phyloP scores from a whole-genome alignment of 139 green algal genomes.

The Coccomyxa sp. region DNA sequence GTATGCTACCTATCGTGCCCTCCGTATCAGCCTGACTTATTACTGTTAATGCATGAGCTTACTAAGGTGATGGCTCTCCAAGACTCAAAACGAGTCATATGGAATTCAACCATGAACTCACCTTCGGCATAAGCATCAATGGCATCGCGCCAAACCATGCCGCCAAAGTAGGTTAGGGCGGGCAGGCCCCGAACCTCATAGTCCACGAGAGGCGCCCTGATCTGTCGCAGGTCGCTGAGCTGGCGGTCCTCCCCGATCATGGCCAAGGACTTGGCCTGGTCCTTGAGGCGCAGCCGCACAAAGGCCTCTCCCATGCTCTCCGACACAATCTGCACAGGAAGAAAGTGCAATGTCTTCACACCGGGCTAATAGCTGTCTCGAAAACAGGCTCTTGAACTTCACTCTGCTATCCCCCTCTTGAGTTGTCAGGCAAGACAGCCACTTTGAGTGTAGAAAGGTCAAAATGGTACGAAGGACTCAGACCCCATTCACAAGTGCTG shows the following conservation, averaged over 20 bases:
- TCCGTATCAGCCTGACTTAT: too few species aligned
- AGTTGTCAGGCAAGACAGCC: too few species aligned
- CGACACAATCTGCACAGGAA: conserved; percentile 55
- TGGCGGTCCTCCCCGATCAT: conserved; percentile 61
- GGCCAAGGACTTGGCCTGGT: conserved; percentile 80
- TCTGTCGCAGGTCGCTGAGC: conserved; percentile 53
- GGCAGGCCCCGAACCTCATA: conserved; percentile 88
- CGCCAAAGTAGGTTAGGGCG: conserved; percentile 82
- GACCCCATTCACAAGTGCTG: too few species aligned
- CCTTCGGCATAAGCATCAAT: conserved; percentile 23
- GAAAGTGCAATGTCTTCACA: too few species aligned
- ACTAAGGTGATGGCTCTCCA: too few species aligned
- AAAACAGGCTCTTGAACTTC: neutral
- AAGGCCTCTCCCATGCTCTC: conserved; percentile 53
- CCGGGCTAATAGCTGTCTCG: neutral
- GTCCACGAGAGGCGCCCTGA: conserved; percentile 87
- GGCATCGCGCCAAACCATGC: conserved; percentile 54
- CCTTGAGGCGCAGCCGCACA: conserved; percentile 73
- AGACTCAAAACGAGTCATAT: too few species aligned
- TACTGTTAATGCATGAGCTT: too few species aligned
- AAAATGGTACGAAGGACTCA: too few species aligned
- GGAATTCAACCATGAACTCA: neutral
- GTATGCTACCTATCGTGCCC: too few species aligned
- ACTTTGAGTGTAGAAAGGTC: too few species aligned
- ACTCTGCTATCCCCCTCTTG: too few species aligned